phyloP scores from a whole-genome alignment of 2,329 filamentous ascomycete genomes.

The Ophiosphaerella narmari region DNA sequence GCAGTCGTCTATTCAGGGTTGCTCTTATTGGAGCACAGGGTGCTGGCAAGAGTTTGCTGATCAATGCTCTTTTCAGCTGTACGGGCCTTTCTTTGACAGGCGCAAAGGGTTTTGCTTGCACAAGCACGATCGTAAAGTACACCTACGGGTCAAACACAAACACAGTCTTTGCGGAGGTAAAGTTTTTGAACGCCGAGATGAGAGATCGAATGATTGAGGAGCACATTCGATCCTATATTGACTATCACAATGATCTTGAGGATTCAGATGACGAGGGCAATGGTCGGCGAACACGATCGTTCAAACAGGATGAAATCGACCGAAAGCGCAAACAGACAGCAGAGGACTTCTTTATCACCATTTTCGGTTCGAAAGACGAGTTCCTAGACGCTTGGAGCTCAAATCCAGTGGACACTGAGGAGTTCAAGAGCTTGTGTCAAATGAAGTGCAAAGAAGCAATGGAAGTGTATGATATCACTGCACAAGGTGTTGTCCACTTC shows the following conservation, averaged over 20 bases:
- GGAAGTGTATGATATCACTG: neutral
- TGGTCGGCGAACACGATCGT: neutral
- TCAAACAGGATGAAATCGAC: constrained; percentile 19
- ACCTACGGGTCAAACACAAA: constrained; percentile 1
- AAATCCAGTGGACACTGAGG: constrained; percentile 4
- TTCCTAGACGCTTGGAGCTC: constrained; percentile 18
- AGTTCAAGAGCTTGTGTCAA: constrained; percentile 17
- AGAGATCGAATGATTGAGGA: constrained; percentile 18
- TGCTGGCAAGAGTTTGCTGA: constrained; percentile 21
- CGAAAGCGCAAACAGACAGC: constrained; percentile 21
- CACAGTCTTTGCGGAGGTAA: constrained; percentile 16
- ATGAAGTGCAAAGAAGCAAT: constrained; percentile 22
- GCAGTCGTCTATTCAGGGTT: constrained; percentile 11
- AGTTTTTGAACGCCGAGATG: constrained; percentile 16
- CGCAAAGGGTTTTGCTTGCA: constrained; percentile 25
- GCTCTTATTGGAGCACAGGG: constrained; percentile 29
- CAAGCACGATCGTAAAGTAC: constrained; percentile 18
- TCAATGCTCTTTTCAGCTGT: constrained; percentile 25
- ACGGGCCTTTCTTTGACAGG: constrained; percentile 25
- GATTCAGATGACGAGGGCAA: constrained; percentile 23
- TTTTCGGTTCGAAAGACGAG: constrained; percentile 17
- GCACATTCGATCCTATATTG: constrained; percentile 11
- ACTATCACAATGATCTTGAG: constrained; percentile 18
- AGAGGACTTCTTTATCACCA: constrained; percentile 21
- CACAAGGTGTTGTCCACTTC: neutral